Base-by-base conservation (phyloP, 192 early-diverging fungal species). In the Thamnidium elegans region DNA sequence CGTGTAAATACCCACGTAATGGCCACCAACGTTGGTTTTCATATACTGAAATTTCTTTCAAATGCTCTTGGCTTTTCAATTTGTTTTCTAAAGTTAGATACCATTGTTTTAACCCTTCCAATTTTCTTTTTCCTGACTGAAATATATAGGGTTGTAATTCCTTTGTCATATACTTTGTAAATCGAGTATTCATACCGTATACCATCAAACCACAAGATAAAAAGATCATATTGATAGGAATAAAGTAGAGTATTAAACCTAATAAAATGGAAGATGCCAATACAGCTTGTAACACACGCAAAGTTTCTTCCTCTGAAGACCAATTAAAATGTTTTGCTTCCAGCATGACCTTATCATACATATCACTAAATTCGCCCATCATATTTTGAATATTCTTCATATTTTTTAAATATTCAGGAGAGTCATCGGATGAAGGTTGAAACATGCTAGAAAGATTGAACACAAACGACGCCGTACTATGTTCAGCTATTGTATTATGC, bases 381-480 rank as follows among this genome's bases (percentile, higher is more conserved):
- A 84, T 81, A 59, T 92, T 89, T 62, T 92, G 90, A 39, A 91
- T 82, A 64, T 90, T 86, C 56, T 86, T 85, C 66, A 90, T 59
- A 69, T 89, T 90, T 65, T 76, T 82, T 15, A 83, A 58, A 68
- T 88, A 89, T 58, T 90, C 83, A 4, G 85, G 81, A 5, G 78
- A 82, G 11, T 68, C 63, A 34, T 71, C 69, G 7, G 71, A 69
- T 30, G 47, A 52, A 14, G 50, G 47, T 0, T 66, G 56, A 21
- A 69, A 69, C 10, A 69, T 32, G 11, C 48, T 30, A 19, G 58
- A 43, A 13, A 48, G 13, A 48, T 42, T 26, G 19, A 42, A 42
- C 11, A 51, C 44, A 9, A 69, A 45, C 7, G 23, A 1, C n/a
- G 44, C 51, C 7, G 55, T 10, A 13, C 26, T 14, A 6, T 30